A percentile compares a stretch with the other conserved stretches of the same genome.
These are phyloP conservation scores for Talaromyces sp. DNA, from an alignment of 2,329 filamentous ascomycete species.

Conservation along the genomic window DNA sequence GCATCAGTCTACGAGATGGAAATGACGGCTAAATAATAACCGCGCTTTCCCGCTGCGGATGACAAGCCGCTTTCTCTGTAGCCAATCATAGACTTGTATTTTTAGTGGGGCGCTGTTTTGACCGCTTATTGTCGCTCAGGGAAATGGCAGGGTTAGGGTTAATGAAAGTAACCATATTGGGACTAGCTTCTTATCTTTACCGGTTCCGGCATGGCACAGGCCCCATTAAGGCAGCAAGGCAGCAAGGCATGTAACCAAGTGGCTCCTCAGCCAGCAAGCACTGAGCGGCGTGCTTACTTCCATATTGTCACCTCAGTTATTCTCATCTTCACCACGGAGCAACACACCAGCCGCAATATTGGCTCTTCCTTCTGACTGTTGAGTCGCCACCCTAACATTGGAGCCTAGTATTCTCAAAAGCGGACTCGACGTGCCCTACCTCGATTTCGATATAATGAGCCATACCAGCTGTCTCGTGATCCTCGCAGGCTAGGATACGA, in stretches of 20 bases:
- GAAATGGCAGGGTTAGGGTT: background rate
- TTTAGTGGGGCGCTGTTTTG: background rate
- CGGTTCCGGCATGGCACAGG: background rate
- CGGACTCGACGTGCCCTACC: background rate
- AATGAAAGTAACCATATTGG: no score
- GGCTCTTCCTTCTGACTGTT: background rate
- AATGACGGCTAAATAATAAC: background rate
- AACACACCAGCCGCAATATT: background rate
- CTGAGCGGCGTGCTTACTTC: background rate
- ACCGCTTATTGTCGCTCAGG: slow-evolving; percentile 13
- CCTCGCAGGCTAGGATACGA: slow-evolving; percentile 7
- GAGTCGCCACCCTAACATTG: no score
- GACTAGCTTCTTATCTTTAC: background rate
- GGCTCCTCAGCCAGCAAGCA: background rate
- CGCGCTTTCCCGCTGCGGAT: background rate
- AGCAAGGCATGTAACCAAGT: background rate
- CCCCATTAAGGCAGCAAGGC: background rate
- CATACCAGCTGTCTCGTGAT: slow-evolving; percentile 1
- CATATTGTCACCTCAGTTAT: background rate
- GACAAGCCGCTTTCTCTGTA: background rate
- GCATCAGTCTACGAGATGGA: background rate
- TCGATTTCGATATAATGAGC: slow-evolving; percentile 5
- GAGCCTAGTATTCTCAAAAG: background rate
- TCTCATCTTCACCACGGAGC: background rate
- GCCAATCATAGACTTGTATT: background rate